Base-by-base conservation (phyloP, 495 filamentous ascomycete species). In the Neurospora sp. region DNA sequence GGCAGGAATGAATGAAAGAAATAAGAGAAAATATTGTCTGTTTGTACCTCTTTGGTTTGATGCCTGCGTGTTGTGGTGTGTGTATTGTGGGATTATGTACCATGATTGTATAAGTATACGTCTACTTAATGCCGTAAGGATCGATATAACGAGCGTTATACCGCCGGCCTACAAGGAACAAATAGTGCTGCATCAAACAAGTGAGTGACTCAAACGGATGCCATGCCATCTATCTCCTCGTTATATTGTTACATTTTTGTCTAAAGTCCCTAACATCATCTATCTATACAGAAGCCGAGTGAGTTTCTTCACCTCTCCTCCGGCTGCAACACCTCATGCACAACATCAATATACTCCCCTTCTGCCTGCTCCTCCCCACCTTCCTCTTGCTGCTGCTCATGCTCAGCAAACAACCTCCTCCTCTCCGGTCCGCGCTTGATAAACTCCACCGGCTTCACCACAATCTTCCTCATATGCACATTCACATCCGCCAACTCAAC, bases 401-500 rank as follows among this genome's bases (percentile, higher is more conserved):
- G 4, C 16, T 65, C 53, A 35, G 53, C 27, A 18, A 65, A 35
- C 53, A 65, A 31, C 27, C 53, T 65, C 27, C 12, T 18, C 27
- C 27, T 65, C 53, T 65, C 53, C 22, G 53, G 53, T 18, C 53
- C 53, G 27, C 42, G 41, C 71, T 76, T 42, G 1, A 77, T 45
- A 68, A 39, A 77, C 41, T 82, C 40, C 31, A 88, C 73, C 14
- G 84, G 85, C 76, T 88, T 85, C 75, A 92, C 85, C n/a, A 75
- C 71, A 47, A 92, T 82, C 69, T 82, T 73, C 68, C 79, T 75
- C 8, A 73, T 70, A 59, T 89, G 83, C 69, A 89, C 82, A 81
- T 91, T 86, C 39, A 93, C 82, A 27, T 83, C 78, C 0, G 72
- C 78, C 45, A 94, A 82, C 79, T 87, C 85, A 7, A 90, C 90